Evolutionary conservation across 2,329 filamentous ascomycete genomes (phyloP), one percentile per base, ranked within the genome.

Genomic region (Scytalidium lignicola): DNA sequence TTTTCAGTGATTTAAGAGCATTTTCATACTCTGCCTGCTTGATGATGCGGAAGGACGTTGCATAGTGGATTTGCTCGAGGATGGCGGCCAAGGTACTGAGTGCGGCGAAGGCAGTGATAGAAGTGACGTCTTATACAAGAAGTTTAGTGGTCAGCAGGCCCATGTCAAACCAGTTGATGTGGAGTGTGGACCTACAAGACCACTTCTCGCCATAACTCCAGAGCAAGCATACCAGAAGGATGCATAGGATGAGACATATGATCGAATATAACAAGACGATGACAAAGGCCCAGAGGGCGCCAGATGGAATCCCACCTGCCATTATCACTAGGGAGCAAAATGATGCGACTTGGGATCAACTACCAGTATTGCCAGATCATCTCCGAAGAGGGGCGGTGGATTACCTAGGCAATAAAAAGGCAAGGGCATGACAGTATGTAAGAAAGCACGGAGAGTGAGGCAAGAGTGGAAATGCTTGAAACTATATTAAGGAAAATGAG

Each of bases 1-100:
- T 68, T 3, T 64, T 65, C 4, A 65, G 43, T 44, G 70, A 62
- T 17, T 56, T 46, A 8, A 65, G 51, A 2, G 67, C 57, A 51
- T 71, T 63, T 4, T 67, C 48, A 47, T 68, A 71, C 46, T 75
- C 52, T 13, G 55, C 56, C 37, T 58, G 41, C 39, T 63, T 62
- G 21, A 63, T 51, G 1, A 51, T 22, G 1, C 26, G 41, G 57
- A 58, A 65, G 29, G 49, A 26, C 13, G 43, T 50, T 12, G 55
- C 58, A 48, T 60, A 65, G 39, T 65, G 58, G 15, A 64, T 44
- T 48, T 65, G 63, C 45, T 65, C 59, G 12, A 53, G 44, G 22
- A 64, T 58, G 1, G 63, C 65, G 22, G 46, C 58, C 10, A 62
- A 13, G 2, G 61, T 62, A 45, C 57, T 59, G 18, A 64, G 44